Conservation (phyloP, 331 rosid genomes). For the Malus hybrid region DNA sequence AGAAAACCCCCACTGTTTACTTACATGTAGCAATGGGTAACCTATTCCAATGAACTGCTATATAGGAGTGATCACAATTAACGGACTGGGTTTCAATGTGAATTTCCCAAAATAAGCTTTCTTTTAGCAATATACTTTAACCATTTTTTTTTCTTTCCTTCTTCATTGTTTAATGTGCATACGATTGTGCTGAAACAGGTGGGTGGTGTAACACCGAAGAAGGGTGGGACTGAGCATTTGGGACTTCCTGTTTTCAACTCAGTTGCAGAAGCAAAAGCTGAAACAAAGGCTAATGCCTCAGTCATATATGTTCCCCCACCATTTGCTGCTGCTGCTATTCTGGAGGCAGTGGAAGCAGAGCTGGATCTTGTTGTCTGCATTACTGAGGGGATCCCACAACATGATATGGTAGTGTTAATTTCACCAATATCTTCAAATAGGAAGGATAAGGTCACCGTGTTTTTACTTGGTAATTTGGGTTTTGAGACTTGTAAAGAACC, state of each 20-base stretch:
- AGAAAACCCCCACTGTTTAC: too few species aligned
- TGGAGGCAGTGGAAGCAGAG: conserved; percentile 94
- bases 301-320: conserved; percentile 98
- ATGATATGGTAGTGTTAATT: conserved; percentile 62
- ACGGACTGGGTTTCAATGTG: background rate
- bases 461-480: background rate
- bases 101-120: background rate
- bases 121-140: background rate
- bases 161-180: background rate
- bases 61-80: background rate
- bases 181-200: conserved; percentile 35
- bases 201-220: conserved; percentile 98
- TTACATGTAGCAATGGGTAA: too few species aligned
- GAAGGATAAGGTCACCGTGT: background rate
- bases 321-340: conserved; percentile 89
- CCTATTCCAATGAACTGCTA: too few species aligned
- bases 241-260: conserved; percentile 98
- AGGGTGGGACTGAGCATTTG: conserved; percentile 93
- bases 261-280: conserved; percentile 93
- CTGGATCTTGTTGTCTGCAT: conserved; percentile 94
- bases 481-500: background rate
- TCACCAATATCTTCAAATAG: background rate
- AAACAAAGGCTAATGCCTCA: conserved; percentile 89
- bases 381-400: conserved; percentile 99
- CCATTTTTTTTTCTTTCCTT: background rate